Evolutionary conservation across 352 stramenopile genomes (phyloP).

Genomic region (Thalassiosira exigua): DNA sequence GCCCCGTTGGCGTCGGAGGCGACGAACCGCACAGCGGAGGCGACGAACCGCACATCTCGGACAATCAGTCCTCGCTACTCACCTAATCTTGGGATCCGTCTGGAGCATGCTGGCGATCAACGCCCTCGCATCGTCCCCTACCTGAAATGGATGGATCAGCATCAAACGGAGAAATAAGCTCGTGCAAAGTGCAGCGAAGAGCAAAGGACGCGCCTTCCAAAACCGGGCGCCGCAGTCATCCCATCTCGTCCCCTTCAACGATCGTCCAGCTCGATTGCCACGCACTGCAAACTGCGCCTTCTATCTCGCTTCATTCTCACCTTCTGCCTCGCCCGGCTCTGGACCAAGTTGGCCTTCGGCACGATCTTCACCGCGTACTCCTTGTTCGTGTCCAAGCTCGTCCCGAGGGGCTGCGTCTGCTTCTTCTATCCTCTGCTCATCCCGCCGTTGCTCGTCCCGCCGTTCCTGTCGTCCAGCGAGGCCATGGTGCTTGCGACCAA

Average conservation of each 20-base stretch:
- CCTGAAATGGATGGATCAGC: constrained; percentile 84
- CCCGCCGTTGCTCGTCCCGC: constrained; percentile 89
- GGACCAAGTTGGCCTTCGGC: constrained; percentile 94
- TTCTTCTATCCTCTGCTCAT: constrained; percentile 98
- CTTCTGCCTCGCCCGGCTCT: constrained; percentile 96
- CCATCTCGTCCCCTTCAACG: too few relatives aligned
- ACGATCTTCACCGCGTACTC: constrained; percentile 98
- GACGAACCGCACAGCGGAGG: too few relatives aligned
- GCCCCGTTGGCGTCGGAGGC: too few relatives aligned
- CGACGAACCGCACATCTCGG: too few relatives aligned
- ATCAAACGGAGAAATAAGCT: not conserved
- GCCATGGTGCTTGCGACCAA: not conserved
- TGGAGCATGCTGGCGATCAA: constrained; percentile 87
- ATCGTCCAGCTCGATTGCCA: too few relatives aligned
- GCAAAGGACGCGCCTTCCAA: too few relatives aligned
- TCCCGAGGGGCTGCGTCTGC: constrained; percentile 69
- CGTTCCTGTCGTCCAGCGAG: too few relatives aligned
- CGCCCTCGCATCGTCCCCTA: constrained; percentile 87
- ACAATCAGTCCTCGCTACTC: too few relatives aligned
- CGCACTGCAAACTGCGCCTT: not conserved
- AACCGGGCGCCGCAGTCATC: too few relatives aligned
- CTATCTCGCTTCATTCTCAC: constrained; percentile 78
- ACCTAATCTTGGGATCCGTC: constrained; percentile 80
- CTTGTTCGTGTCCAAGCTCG: constrained; percentile 90
- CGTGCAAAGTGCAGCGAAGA: too few relatives aligned